These are phyloP conservation scores for Phaffia rhodozyma DNA, from an alignment of 1,284 basidiomycete species.

Conservation along the genomic window DNA sequence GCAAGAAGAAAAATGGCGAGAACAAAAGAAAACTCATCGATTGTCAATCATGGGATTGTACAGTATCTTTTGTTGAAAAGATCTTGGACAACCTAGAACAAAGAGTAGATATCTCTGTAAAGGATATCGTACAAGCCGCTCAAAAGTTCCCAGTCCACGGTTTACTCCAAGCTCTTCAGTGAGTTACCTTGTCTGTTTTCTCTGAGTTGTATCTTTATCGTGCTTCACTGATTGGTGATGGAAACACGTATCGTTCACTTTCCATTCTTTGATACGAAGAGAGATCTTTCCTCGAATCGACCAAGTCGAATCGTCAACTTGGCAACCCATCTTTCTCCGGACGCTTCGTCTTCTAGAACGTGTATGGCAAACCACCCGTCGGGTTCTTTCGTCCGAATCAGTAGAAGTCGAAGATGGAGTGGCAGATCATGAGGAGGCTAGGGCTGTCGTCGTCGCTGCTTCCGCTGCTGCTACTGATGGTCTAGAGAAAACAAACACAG, in stretches of 20 bases:
- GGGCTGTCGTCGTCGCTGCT: slow-evolving; percentile 1
- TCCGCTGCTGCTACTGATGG: not conserved
- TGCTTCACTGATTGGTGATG: too few relatives aligned
- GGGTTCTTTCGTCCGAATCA: slow-evolving; percentile 1
- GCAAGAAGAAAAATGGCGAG: too few relatives aligned
- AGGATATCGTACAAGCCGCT: slow-evolving; percentile 8
- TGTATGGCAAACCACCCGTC: slow-evolving; percentile 11
- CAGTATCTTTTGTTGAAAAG: not conserved
- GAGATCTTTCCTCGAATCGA: slow-evolving; percentile 5
- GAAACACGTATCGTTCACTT: too few relatives aligned
- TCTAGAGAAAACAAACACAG: not conserved
- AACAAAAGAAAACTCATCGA: too few relatives aligned
- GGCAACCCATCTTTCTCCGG: not conserved
- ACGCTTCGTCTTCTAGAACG: not conserved
- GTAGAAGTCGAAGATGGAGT: not conserved
- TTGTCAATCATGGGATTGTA: not conserved
- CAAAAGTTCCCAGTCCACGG: slow-evolving; percentile 6
- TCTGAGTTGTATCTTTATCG: not conserved
- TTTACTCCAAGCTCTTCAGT: slow-evolving; percentile 9
- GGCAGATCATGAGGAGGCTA: slow-evolving; percentile 13
- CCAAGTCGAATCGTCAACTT: not conserved
- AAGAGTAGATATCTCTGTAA: slow-evolving; percentile 1
- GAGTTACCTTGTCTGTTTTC: not conserved
- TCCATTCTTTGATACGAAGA: not conserved
- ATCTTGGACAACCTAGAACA: not conserved